Conservation (phyloP, 192 early-diverging fungal genomes). For the Coemansia asiatica region DNA sequence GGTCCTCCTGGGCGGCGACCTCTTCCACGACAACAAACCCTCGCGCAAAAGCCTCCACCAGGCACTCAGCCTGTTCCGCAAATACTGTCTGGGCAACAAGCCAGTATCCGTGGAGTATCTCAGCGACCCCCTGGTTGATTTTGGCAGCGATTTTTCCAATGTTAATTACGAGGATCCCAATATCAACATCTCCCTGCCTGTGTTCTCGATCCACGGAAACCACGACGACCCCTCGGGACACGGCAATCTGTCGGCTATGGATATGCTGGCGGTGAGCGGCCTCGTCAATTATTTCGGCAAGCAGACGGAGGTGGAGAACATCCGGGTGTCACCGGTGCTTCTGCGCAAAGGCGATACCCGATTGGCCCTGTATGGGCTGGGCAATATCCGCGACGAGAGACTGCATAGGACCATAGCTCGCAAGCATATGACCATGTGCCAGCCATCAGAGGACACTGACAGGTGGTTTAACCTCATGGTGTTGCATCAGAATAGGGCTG, state of each 20-base stretch:
- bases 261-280: conserved; percentile 74
- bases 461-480: conserved; percentile 91
- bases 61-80: conserved; percentile 68
- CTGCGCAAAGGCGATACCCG: conserved; percentile 75
- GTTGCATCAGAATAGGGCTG: conserved; percentile 87
- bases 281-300: conserved; percentile 94
- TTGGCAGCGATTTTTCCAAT: conserved; percentile 61
- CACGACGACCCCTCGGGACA: conserved; percentile 93
- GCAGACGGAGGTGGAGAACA: conserved; percentile 68
- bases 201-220: conserved; percentile 97
- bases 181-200: conserved; percentile 77
- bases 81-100: conserved; percentile 67
- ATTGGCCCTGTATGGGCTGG: conserved; percentile 86
- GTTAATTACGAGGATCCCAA: conserved; percentile 90
- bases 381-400: conserved; percentile 90
- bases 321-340: conserved; percentile 77
- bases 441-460: conserved; percentile 65
- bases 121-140: conserved; percentile 74
- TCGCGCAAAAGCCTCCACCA: conserved; percentile 72
- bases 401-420: conserved; percentile 74
- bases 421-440: conserved; percentile 70
- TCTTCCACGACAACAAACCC: conserved; percentile 95
- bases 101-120: conserved; percentile 70
- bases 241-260: conserved; percentile 79
- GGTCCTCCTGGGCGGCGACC: conserved; percentile 89